phyloP scores from a whole-genome alignment of 768 basidiomycete species.

The Trametes sanguinea region DNA sequence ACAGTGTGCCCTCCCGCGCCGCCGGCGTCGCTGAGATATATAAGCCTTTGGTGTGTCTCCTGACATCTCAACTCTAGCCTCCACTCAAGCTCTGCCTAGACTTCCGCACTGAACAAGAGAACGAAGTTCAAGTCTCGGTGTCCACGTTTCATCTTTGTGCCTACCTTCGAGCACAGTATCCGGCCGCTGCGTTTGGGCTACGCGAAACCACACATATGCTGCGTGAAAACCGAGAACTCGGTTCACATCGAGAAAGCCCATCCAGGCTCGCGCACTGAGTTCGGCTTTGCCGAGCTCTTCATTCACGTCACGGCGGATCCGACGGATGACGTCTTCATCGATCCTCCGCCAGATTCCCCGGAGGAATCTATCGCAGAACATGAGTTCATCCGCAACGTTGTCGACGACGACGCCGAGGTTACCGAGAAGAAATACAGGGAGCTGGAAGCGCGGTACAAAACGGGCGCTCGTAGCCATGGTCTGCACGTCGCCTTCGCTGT shows the following conservation, averaged over 20 bases:
- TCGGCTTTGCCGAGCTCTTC: conserved; percentile 19
- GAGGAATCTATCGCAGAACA: neutral
- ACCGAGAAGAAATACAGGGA: neutral
- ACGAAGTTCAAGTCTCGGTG: conserved; percentile 6
- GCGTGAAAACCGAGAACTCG: neutral
- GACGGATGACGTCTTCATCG: conserved; percentile 10
- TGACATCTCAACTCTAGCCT: neutral
- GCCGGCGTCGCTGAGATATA: neutral
- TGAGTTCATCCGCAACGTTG: neutral
- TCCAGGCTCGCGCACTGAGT: neutral
- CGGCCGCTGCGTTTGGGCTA: neutral
- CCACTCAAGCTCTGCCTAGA: conserved; percentile 20
- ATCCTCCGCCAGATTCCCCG: neutral
- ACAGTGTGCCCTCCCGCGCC: neutral
- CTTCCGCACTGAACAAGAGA: neutral
- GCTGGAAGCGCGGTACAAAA: neutral
- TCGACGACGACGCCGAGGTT: no score
- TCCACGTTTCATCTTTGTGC: conserved; percentile 10
- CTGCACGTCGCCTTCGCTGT: neutral
- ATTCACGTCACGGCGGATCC: conserved; percentile 5
- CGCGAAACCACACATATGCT: conserved; percentile 12
- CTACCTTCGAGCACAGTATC: neutral
- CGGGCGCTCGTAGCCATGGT: neutral
- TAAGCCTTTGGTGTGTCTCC: neutral
- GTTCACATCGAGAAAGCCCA: neutral